Base-by-base conservation (phyloP, 106 monocot genomes). In the Dactylorhiza incarnata region DNA sequence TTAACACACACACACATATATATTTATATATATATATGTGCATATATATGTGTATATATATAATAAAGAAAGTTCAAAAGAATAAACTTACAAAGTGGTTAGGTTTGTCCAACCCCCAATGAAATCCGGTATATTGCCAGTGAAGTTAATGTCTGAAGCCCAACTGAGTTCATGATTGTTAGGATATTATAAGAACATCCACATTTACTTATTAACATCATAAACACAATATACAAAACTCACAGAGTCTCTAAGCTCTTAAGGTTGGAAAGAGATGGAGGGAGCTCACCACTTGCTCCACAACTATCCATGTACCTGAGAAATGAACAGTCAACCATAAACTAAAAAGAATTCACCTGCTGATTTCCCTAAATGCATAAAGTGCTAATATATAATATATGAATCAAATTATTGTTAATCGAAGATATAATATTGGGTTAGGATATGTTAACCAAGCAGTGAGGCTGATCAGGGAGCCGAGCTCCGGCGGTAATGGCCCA, bases 51-150 rank as follows among this genome's bases (percentile, higher is more conserved):
- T n/a, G n/a, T n/a, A n/a, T n/a, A n/a, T n/a, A n/a, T 51, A 73
- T 26, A 24, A 8, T 19, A 52, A 23, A 23, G 16, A 51, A 73
- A 5, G n/a, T 2, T 44, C 45, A 9, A n/a, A 29, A 55, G 17
- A 10, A 12, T 47, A 68, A 76, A 71, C 92, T 88, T 85, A 95
- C 95, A 95, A 74, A 50, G 11, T 13, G 0, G 2, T 79, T n/a
- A 95, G 72, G 29, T 81, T 86, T 76, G 84, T 82, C 78, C 67
- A 90, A 58, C 44, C 78, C 19, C 86, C 90, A 77, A 92, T 48
- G 76, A 79, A 92, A 48, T 90, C 90, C 14, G 95, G 95, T 76
- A 95, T 85, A 81, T 52, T 88, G 12, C 95, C 95, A 9, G 85
- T 78, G 74, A 95, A 92, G 55, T 79, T 67, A 78, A 90, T 95